Conservation (phyloP, 768 basidiomycete species). For the Boletus bicolor region DNA sequence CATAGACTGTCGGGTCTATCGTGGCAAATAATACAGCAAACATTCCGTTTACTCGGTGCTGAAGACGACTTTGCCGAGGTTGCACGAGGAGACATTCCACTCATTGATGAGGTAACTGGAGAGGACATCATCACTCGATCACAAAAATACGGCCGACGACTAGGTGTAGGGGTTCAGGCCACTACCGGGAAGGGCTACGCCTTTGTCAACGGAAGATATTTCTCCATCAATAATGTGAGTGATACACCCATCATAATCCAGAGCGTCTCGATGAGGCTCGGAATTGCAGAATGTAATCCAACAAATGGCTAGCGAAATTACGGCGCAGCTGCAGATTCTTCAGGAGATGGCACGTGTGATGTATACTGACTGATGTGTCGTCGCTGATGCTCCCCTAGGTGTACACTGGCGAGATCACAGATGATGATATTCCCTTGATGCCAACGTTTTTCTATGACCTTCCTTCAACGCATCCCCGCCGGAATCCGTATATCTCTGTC, state of each 20-base stretch:
- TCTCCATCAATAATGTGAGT: slow-evolving; percentile 64
- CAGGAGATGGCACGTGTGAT: slow-evolving; percentile 61
- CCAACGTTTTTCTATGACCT: slow-evolving; percentile 88
- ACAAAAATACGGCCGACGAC: slow-evolving; percentile 52
- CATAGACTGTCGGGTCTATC: slow-evolving; percentile 34
- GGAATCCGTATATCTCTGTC: slow-evolving; percentile 78
- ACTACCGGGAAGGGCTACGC: slow-evolving; percentile 54
- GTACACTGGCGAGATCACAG: slow-evolving; percentile 54
- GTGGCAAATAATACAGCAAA: slow-evolving; percentile 41
- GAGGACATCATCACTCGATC: slow-evolving; percentile 43
- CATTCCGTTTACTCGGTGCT: slow-evolving; percentile 38
- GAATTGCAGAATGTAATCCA: slow-evolving; percentile 23
- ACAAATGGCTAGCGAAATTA: slow-evolving; percentile 42
- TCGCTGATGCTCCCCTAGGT: slow-evolving; percentile 38
- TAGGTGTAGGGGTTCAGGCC: slow-evolving; percentile 44
- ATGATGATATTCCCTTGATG: slow-evolving; percentile 49
- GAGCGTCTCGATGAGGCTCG: not conserved
- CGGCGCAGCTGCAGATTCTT: slow-evolving; percentile 59
- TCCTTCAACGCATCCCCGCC: slow-evolving; percentile 60
- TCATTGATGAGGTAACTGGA: slow-evolving; percentile 26
- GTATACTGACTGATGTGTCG: not conserved
- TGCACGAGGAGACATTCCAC: slow-evolving; percentile 26
- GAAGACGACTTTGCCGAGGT: slow-evolving; percentile 41
- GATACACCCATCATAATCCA: too few species aligned
- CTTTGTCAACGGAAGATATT: slow-evolving; percentile 89